Evolutionary conservation across 2,329 filamentous ascomycete species (phyloP).

Genomic region (Biscogniauxia marginata): DNA sequence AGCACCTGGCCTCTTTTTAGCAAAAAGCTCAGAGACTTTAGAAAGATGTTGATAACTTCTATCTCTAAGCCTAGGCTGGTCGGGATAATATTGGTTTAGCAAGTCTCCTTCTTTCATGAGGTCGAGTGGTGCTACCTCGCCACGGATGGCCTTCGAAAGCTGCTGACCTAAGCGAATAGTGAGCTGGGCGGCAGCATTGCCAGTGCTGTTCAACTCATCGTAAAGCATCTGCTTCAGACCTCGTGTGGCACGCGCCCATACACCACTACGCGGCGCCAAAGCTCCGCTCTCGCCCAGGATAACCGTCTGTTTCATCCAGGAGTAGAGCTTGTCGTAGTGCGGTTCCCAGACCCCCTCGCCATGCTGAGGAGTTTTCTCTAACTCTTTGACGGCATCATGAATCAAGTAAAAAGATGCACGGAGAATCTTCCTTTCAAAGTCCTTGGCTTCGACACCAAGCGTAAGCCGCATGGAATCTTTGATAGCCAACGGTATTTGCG

Average conservation of each 20-base stretch:
- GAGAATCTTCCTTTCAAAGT: neutral
- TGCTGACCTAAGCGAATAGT: constrained; percentile 21
- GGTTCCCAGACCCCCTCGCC: neutral
- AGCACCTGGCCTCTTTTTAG: constrained; percentile 5
- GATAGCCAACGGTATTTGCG: neutral
- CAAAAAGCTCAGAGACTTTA: neutral
- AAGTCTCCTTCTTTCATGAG: constrained; percentile 29
- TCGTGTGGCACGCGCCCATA: neutral
- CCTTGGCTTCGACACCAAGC: neutral
- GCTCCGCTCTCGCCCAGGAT: neutral
- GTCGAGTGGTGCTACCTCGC: constrained; percentile 30
- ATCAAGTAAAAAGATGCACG: constrained; percentile 7
- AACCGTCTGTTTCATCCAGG: constrained; percentile 7
- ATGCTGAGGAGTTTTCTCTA: too few species aligned
- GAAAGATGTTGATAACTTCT: constrained; percentile 4
- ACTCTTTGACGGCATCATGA: neutral
- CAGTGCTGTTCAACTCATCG: constrained; percentile 1
- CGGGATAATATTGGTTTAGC: constrained; percentile 31
- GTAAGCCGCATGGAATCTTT: neutral
- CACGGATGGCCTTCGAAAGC: constrained; percentile 30
- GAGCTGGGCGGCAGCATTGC: neutral
- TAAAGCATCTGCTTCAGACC: neutral
- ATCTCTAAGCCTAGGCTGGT: constrained; percentile 27
- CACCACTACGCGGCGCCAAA: neutral
- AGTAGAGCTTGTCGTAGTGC: constrained; percentile 3